Evolutionary conservation across 2,329 filamentous ascomycete genomes (phyloP), one percentile per base, ranked within the genome.

Genomic region (Sarocladium oryzae): DNA sequence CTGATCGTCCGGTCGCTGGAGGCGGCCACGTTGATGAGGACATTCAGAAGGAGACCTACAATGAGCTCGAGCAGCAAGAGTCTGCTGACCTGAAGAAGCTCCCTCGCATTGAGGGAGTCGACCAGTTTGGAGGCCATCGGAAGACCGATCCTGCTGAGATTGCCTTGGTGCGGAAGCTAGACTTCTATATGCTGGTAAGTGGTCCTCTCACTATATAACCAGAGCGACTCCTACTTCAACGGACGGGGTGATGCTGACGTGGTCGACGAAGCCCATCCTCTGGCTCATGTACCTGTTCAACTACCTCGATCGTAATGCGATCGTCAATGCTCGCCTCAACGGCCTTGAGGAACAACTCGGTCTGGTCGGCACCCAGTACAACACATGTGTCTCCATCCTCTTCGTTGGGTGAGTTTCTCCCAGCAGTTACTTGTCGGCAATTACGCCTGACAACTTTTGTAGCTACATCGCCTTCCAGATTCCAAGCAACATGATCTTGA

Each of bases 381-480:
- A 66, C 50, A 66, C 64, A 0, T 66, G 63, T 33, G 63, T 67
- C 16, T 67, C 65, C 0, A 64, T 68, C 30, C 60, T 68, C 0
- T 68, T 66, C 23, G 63, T 65, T 15, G 64, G 77, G 56, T 69
- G 63, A 48, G 60, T 54, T 40, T 9, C 36, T 23, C 38, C 51
- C 2, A 33, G 49, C 9, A 18, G 3, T 6, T 2, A 7, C 33
- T 18, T 15, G 7, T 5, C n/a, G 33, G 33, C 8, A 7, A 6
- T 36, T 13, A 5, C 15, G 33, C 8, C 33, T 36, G 11, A 36
- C 11, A 16, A 6, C 15, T n/a, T 36, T 7, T 9, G 8, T 23
- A 54, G 53, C 15, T 85, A 85, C 60, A 82, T 85, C 51, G 51
- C 82, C 36, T 80, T 81, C 57, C 75, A 83, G 60, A 60, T 61